Conservation (phyloP, 768 basidiomycete species). For the Russula ochroleuca region DNA sequence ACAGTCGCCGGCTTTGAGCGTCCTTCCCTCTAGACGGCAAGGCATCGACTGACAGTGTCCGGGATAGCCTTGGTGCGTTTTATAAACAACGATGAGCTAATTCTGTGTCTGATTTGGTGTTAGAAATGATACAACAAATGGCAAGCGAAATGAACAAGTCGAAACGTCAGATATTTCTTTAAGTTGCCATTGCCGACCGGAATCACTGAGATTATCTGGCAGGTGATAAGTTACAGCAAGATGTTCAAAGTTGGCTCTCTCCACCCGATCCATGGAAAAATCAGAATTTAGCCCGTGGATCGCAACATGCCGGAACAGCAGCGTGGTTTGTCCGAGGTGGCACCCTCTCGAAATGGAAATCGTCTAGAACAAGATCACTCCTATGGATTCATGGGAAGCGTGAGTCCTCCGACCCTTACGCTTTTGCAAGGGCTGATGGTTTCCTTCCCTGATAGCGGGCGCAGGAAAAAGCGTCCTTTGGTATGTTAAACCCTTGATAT, state of each 20-base stretch:
- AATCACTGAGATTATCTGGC: no score
- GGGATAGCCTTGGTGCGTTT: neutral
- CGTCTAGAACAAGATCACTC: neutral
- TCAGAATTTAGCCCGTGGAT: neutral
- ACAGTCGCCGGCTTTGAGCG: neutral
- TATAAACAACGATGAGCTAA: neutral
- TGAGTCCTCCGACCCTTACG: neutral
- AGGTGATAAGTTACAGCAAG: neutral
- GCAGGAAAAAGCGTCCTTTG: neutral
- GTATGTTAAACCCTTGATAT: neutral
- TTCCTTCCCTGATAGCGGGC: neutral
- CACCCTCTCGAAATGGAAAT: neutral
- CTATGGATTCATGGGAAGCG: neutral
- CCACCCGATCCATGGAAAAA: slow-evolving; percentile 2
- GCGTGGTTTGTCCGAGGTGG: neutral
- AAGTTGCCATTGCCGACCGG: no score
- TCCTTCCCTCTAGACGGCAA: neutral
- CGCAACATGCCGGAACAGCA: neutral
- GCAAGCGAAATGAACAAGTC: no score
- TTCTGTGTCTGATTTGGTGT: neutral
- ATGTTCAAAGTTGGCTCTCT: neutral
- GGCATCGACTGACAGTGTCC: neutral
- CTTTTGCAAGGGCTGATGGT: neutral
- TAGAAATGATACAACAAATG: neutral
- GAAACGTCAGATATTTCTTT: no score